Conservation (phyloP, 169 alveolate species). For the Eimeria tenella region DNA sequence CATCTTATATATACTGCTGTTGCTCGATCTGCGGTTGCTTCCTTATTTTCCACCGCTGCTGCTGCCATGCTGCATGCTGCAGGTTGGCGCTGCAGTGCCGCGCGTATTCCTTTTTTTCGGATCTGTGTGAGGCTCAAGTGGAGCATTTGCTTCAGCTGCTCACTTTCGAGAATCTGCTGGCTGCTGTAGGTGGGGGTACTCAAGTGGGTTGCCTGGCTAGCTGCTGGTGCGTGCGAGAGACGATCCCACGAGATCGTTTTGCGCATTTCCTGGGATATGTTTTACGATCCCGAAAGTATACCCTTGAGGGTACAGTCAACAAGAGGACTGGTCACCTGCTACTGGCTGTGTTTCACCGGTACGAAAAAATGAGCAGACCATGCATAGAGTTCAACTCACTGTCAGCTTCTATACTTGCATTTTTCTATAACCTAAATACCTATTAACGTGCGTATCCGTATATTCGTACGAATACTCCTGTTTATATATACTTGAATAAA, state of each 20-base stretch:
- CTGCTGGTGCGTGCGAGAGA: slow-evolving; percentile 17
- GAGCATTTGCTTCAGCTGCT: slow-evolving; percentile 26
- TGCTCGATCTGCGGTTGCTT: too few species aligned
- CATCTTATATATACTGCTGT: too few species aligned
- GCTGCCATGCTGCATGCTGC: neutral
- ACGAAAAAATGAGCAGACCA: neutral
- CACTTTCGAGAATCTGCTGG: neutral
- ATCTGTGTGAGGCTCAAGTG: neutral
- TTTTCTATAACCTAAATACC: neutral
- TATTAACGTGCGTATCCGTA: neutral
- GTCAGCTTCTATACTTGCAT: too few species aligned
- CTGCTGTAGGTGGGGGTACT: neutral
- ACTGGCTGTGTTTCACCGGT: slow-evolving; percentile 10
- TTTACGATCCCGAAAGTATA: neutral
- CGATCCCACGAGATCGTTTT: slow-evolving; percentile 32
- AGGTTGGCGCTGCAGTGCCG: slow-evolving; percentile 48
- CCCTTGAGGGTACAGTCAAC: neutral
- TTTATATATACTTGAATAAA: too few species aligned
- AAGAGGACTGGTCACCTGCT: neutral
- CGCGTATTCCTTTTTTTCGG: slow-evolving; percentile 15
- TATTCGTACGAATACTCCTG: neutral
- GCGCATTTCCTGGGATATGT: neutral
- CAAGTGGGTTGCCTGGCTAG: neutral
- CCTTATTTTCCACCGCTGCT: too few species aligned
- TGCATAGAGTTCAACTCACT: too few species aligned